Evolutionary conservation across 768 basidiomycete species (phyloP), one percentile per base, ranked within the genome.

Genomic region (Hygrophorus pudorinus): DNA sequence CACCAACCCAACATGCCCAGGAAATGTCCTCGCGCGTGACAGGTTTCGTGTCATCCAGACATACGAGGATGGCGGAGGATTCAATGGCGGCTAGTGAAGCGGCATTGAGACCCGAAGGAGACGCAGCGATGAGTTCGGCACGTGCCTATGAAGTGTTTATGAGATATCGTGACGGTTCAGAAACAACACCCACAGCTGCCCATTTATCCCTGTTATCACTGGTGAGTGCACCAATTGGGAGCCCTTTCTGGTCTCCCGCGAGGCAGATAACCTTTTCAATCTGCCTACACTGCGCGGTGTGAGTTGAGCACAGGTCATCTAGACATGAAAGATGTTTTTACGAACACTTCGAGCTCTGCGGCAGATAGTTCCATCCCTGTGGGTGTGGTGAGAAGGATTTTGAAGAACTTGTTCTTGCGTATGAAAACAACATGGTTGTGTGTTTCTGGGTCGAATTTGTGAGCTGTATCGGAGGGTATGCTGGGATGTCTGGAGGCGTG

Each of bases 381-480:
- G 0, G 68, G 56, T 37, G 79, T 71, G 4, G 68, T 67, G 1
- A 96, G 76, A 3, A 84, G 70, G 6, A 99, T 84, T 54, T 85
- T 71, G 65, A 76, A 99, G 62, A 93, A 93, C 53, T 79, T 78
- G 68, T 94, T 92, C 65, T 92, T 93, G 44, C 93, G 78, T 28
- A 97, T 60, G 45, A 94, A 88, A 28, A 93, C 78, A 58, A 96
- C 73, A 64, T 98, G 92, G 52, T 96, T 87, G 65, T 94, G 74
- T 11, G 67, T 60, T 38, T 64, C 61, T 1, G 84, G 66, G 52
- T 86, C 76, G 59, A 90, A 94, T 62, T 91, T 93, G 43, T 64
- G 64, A 5, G 88, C 89, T 1, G 79, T 85, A 56, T 98, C 96
- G 3, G 78, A 75, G 0, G 87, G 85, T 50, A 84, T 79, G 41